Percentiles rank a stretch among this genome's conserved stretches.
These are phyloP conservation scores for Fusarium metavorans DNA, from an alignment of 2,329 filamentous ascomycete genomes.

Conservation along the genomic window DNA sequence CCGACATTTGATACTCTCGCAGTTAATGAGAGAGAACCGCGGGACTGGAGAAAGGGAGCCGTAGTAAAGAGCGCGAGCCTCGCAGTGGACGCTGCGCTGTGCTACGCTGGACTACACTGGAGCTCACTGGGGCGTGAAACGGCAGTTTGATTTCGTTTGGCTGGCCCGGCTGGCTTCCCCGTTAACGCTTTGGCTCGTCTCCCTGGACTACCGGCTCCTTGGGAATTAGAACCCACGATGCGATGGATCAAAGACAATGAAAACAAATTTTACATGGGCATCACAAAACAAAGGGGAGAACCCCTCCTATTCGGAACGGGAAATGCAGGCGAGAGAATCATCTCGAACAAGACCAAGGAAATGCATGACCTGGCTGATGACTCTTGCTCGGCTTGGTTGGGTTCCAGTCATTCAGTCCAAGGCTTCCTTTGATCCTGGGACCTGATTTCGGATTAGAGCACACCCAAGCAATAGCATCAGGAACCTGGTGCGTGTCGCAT, in stretches of 20 bases:
- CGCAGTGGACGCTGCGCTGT: conserved; percentile 33
- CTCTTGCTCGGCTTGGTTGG: conserved; percentile 10
- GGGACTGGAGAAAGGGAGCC: conserved; percentile 37
- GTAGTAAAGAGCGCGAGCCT: conserved; percentile 38
- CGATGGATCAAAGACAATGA: conserved; percentile 15
- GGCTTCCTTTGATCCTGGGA: conserved; percentile 14
- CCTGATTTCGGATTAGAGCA: conserved; percentile 10
- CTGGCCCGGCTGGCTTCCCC: conserved; percentile 43
- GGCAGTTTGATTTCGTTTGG: conserved; percentile 41
- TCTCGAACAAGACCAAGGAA: conserved; percentile 9
- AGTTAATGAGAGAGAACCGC: conserved; percentile 23
- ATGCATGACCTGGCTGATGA: not conserved
- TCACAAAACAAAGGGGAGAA: conserved; percentile 26
- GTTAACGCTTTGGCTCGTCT: conserved; percentile 38
- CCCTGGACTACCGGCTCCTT: conserved; percentile 44
- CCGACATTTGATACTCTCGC: conserved; percentile 31
- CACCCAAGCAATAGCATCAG: conserved; percentile 13
- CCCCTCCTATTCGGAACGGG: conserved; percentile 15
- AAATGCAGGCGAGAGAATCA: conserved; percentile 23
- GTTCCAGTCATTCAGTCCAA: conserved; percentile 15
- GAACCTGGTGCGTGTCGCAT: conserved; percentile 25
- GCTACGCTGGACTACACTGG: conserved; percentile 28
- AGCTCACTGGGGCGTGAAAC: conserved; percentile 38
- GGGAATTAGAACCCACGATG: conserved; percentile 38
- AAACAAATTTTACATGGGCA: conserved; percentile 35